Evolutionary conservation across 1,139 yeast species (phyloP).

Genomic region (Protomyces lactucae-debilis): DNA sequence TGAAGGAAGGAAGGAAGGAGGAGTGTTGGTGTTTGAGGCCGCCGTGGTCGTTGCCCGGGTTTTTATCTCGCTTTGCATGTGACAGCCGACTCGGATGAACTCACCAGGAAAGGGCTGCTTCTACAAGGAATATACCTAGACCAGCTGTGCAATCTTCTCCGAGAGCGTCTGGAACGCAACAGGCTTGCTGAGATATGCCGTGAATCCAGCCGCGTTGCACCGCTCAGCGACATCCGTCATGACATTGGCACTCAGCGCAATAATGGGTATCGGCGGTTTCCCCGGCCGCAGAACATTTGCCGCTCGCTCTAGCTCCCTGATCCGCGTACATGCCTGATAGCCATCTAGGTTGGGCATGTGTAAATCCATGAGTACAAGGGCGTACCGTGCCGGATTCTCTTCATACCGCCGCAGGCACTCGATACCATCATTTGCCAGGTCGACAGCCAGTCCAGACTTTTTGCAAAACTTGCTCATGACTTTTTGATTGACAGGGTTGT

Average conservation of each 20-base stretch:
- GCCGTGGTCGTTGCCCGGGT: no score
- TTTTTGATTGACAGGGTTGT: slow-evolving; percentile 84
- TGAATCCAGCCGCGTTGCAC: slow-evolving; percentile 82
- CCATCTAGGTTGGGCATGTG: slow-evolving; percentile 30
- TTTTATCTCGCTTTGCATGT: no score
- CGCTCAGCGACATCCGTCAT: slow-evolving; percentile 83
- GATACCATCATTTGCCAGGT: slow-evolving; percentile 82
- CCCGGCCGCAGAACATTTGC: not conserved
- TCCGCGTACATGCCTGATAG: slow-evolving; percentile 26
- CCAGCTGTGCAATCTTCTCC: slow-evolving; percentile 4
- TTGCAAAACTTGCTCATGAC: slow-evolving; percentile 79
- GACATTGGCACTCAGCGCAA: slow-evolving; percentile 92
- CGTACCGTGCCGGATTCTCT: slow-evolving; percentile 45
- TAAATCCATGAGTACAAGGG: slow-evolving; percentile 43
- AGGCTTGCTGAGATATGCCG: slow-evolving; percentile 85
- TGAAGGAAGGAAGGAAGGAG: no score
- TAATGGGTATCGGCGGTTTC: slow-evolving; percentile 44
- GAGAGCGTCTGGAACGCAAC: slow-evolving; percentile 25
- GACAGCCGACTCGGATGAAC: no score
- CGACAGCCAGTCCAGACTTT: slow-evolving; percentile 68
- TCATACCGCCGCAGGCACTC: slow-evolving; percentile 59
- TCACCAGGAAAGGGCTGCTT: not conserved
- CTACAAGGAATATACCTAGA: not conserved
- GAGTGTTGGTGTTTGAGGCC: no score
- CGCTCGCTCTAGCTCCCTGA: slow-evolving; percentile 52